phyloP scores from a whole-genome alignment of 2,329 filamentous ascomycete species.

The Fusarium tricinctum region DNA sequence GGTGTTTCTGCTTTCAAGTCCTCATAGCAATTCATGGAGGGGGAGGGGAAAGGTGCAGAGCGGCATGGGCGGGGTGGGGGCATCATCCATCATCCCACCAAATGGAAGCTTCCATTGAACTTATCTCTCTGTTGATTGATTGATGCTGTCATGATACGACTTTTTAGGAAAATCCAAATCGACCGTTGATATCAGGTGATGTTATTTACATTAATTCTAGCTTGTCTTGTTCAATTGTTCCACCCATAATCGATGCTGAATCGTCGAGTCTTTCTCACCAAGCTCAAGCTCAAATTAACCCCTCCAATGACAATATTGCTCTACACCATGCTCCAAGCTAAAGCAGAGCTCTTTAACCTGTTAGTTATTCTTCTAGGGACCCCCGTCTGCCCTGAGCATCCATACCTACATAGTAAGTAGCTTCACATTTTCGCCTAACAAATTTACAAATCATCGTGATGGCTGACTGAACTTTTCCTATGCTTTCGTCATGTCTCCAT shows the following conservation, averaged over 20 bases:
- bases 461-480: constrained; percentile 31
- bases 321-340: constrained; percentile 31
- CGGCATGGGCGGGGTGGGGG: constrained; percentile 38
- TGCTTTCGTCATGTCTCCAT: constrained; percentile 44
- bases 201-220: background rate
- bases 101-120: constrained; percentile 30
- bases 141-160: constrained; percentile 35
- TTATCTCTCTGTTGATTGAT: constrained; percentile 10
- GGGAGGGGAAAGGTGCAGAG: constrained; percentile 27
- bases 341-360: constrained; percentile 24
- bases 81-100: constrained; percentile 47
- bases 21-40: constrained; percentile 29
- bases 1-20: constrained; percentile 17
- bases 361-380: background rate
- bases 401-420: too few relatives aligned
- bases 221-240: background rate
- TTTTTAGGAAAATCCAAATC: background rate
- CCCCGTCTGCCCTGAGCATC: too few relatives aligned
- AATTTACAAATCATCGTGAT: constrained; percentile 37
- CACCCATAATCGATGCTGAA: background rate
- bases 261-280: background rate
- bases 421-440: background rate
- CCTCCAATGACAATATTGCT: constrained; percentile 43
- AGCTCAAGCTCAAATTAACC: constrained; percentile 28
- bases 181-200: constrained; percentile 9